Evolutionary conservation across 2,329 filamentous ascomycete species (phyloP).

Genomic region (Zymoseptoria tritici): DNA sequence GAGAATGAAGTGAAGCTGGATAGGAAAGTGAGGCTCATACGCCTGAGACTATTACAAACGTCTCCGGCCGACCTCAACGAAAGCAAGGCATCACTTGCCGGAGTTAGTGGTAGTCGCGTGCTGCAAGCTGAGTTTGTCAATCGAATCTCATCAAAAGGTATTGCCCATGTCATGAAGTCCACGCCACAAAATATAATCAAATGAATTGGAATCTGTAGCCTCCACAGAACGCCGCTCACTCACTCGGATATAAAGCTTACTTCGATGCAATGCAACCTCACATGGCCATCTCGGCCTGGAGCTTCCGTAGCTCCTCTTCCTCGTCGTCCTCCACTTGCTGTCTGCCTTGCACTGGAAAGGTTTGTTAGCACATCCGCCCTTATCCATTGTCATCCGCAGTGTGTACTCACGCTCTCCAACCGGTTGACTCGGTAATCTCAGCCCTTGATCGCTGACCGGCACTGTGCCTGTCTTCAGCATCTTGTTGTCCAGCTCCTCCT

Average conservation of each 20-base stretch:
- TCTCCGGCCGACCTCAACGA: too few relatives aligned
- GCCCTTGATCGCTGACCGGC: conserved; percentile 70
- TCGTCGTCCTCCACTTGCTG: conserved; percentile 68
- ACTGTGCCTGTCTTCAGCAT: conserved; percentile 86
- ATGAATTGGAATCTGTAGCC: neutral
- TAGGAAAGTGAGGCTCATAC: neutral
- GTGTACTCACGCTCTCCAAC: conserved; percentile 64
- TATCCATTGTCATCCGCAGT: neutral
- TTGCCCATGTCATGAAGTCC: neutral
- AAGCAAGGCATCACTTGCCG: too few relatives aligned
- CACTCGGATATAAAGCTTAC: neutral
- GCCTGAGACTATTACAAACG: too few relatives aligned
- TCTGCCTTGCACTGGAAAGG: conserved; percentile 38
- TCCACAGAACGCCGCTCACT: neutral
- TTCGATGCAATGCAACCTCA: conserved; percentile 34
- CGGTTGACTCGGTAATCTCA: conserved; percentile 66
- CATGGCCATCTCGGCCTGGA: conserved; percentile 98
- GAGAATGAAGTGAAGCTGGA: neutral
- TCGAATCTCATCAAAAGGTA: neutral
- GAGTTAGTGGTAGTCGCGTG: too few relatives aligned
- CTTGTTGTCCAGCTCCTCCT: conserved; percentile 85
- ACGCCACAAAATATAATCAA: neutral
- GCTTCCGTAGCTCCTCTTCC: conserved; percentile 83
- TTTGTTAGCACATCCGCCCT: conserved; percentile 6
- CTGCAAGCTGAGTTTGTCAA: neutral